phyloP scores from a whole-genome alignment of 2,329 filamentous ascomycete genomes.

The Botrytis aclada region DNA sequence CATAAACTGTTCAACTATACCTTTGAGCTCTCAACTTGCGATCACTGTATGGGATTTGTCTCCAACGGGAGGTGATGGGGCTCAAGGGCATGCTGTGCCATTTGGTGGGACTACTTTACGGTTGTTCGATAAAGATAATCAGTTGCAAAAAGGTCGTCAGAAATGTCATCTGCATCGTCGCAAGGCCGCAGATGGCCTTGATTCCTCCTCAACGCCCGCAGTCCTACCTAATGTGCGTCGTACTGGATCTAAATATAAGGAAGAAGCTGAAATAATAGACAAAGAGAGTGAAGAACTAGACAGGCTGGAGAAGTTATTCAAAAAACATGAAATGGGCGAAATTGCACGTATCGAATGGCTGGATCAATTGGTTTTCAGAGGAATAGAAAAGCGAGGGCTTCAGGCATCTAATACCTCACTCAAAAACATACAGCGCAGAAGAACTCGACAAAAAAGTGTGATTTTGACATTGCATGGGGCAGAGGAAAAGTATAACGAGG shows the following conservation, averaged over 20 bases:
- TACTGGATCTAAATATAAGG: slow-evolving; percentile 48
- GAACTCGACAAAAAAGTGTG: slow-evolving; percentile 36
- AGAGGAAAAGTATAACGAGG: slow-evolving; percentile 35
- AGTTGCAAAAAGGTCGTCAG: slow-evolving; percentile 85
- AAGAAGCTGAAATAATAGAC: slow-evolving; percentile 50
- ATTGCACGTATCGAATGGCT: slow-evolving; percentile 92
- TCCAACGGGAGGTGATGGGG: slow-evolving; percentile 67
- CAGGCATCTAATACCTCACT: slow-evolving; percentile 62
- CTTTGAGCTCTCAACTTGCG: slow-evolving; percentile 77
- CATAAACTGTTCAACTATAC: slow-evolving; percentile 77
- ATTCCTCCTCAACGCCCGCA: slow-evolving; percentile 75
- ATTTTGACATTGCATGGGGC: slow-evolving; percentile 37
- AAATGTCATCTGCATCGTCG: slow-evolving; percentile 85
- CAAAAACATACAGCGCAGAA: slow-evolving; percentile 54
- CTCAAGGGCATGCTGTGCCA: slow-evolving; percentile 75
- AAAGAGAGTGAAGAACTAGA: slow-evolving; percentile 82
- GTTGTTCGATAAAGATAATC: slow-evolving; percentile 90
- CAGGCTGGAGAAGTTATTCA: slow-evolving; percentile 82
- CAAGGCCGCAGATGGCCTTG: slow-evolving; percentile 79
- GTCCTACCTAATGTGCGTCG: slow-evolving; percentile 54
- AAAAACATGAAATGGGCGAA: slow-evolving; percentile 98
- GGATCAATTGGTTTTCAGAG: slow-evolving; percentile 88
- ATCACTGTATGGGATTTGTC: slow-evolving; percentile 96
- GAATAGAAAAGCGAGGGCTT: slow-evolving; percentile 73
- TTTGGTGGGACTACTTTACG: slow-evolving; percentile 92